Percentiles rank a stretch among this genome's conserved stretches.
Conservation (phyloP, 2,329 filamentous ascomycete species). For the Pleurostoma richardsiae region DNA sequence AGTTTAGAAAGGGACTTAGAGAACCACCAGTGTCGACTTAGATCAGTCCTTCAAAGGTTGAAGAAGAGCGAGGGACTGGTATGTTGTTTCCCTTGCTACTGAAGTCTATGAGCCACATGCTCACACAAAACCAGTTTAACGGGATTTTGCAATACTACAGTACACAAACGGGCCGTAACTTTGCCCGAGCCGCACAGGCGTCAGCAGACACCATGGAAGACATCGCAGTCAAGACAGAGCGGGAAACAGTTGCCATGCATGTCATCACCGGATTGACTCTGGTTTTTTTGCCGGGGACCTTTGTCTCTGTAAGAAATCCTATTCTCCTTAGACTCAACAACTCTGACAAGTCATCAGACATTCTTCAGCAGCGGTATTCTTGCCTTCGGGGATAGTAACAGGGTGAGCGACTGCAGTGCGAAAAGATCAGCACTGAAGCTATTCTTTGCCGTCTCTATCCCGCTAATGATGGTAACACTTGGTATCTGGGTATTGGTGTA, state of each 20-base stretch:
- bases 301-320: constrained; percentile 11
- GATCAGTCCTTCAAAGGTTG: constrained; percentile 7
- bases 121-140: constrained; percentile 11
- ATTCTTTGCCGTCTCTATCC: not conserved
- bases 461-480: not conserved
- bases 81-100: not conserved
- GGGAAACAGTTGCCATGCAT: constrained; percentile 27
- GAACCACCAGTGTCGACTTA: constrained; percentile 8
- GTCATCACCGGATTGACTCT: constrained; percentile 22
- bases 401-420: not conserved
- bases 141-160: constrained; percentile 16
- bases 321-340: not conserved
- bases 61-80: constrained; percentile 12
- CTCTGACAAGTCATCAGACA: not conserved
- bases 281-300: constrained; percentile 22
- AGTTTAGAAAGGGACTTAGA: constrained; percentile 10
- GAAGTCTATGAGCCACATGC: not conserved
- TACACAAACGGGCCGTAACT: constrained; percentile 12
- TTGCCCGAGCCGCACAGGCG: constrained; percentile 12
- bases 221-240: constrained; percentile 45
- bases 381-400: not conserved
- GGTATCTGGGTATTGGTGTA: not conserved
- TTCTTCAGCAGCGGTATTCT: not conserved
- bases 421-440: not conserved
- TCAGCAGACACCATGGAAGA: constrained; percentile 31